Conservation (phyloP, 768 basidiomycete species). For the Hypholoma fasciculare region DNA sequence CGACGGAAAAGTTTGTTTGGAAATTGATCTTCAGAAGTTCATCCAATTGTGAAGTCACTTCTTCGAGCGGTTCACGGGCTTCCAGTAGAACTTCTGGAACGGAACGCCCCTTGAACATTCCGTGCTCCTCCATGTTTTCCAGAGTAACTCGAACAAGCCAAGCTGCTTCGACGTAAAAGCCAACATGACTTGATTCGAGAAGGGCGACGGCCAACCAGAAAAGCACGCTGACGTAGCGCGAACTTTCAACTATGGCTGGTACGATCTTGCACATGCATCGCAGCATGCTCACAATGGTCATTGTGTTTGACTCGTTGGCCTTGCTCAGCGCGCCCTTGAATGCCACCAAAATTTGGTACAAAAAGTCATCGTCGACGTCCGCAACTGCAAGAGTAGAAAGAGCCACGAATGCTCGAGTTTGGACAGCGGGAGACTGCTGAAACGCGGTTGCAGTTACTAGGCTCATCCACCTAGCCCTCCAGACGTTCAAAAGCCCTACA, state of each 20-base stretch:
- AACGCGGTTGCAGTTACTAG: conserved; percentile 87
- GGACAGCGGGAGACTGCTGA: conserved; percentile 86
- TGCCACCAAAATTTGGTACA: conserved; percentile 92
- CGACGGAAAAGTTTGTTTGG: conserved; percentile 77
- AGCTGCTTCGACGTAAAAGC: conserved; percentile 69
- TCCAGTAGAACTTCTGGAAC: conserved; percentile 64
- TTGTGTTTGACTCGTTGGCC: conserved; percentile 67
- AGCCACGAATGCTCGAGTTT: conserved; percentile 83
- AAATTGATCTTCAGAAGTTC: conserved; percentile 74
- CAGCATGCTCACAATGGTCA: conserved; percentile 84
- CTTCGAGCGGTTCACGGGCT: conserved; percentile 62
- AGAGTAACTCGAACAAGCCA: conserved; percentile 65
- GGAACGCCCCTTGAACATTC: conserved; percentile 52
- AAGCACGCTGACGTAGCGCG: conserved; percentile 70
- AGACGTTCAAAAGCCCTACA: conserved; percentile 77
- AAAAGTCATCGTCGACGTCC: conserved; percentile 89
- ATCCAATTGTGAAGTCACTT: conserved; percentile 72
- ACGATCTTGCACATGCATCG: conserved; percentile 81
- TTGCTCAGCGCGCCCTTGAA: conserved; percentile 71
- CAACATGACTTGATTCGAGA: conserved; percentile 73
- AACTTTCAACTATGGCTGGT: conserved; percentile 64
- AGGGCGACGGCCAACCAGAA: conserved; percentile 91
- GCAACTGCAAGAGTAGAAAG: conserved; percentile 80
- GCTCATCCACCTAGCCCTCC: conserved; percentile 94
- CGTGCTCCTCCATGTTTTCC: conserved; percentile 62